These are phyloP conservation scores for Akanthomyces uredinophilus DNA, from an alignment of 2,329 filamentous ascomycete genomes.

Conservation along the genomic window DNA sequence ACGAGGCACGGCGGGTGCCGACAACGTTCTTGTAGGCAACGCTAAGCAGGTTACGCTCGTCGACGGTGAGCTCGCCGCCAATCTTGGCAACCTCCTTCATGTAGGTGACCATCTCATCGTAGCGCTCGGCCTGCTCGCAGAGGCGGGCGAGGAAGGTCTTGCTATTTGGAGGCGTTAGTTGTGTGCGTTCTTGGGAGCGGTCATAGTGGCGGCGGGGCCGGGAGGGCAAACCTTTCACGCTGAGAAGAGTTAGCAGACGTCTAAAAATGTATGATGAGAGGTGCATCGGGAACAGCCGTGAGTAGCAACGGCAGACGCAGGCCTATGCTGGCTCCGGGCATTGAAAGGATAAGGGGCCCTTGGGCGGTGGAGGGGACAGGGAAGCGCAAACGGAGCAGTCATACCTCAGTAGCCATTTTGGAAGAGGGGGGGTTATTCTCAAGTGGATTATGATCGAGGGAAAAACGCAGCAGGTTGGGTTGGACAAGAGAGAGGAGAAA, in stretches of 20 bases:
- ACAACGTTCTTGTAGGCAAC: constrained; percentile 99
- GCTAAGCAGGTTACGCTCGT: constrained; percentile 97
- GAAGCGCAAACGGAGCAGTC: constrained; percentile 26
- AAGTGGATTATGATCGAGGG: constrained; percentile 15
- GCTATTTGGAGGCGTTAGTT: constrained; percentile 48
- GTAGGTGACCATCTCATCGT: constrained; percentile 99
- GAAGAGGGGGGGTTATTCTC: constrained; percentile 17
- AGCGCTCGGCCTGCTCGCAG: constrained; percentile 99
- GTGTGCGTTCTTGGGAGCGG: constrained; percentile 16
- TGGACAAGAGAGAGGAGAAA: constrained; percentile 12
- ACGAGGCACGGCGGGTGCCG: constrained; percentile 94
- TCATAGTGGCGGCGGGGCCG: constrained; percentile 19
- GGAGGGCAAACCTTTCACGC: constrained; percentile 62
- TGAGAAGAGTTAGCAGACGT: constrained; percentile 25
- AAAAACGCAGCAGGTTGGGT: constrained; percentile 5
- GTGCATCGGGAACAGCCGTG: neutral
- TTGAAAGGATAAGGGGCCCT: neutral
- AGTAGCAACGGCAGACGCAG: neutral
- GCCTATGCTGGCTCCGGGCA: neutral
- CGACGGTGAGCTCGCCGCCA: constrained; percentile 76
- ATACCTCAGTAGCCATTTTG: constrained; percentile 61
- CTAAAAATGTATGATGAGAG: neutral
- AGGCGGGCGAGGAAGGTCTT: constrained; percentile 99
- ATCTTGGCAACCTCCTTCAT: constrained; percentile 99
- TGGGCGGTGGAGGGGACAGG: constrained; percentile 9